Conservation (phyloP, 345 rosid species). For the Rubroshorea leprosula region DNA sequence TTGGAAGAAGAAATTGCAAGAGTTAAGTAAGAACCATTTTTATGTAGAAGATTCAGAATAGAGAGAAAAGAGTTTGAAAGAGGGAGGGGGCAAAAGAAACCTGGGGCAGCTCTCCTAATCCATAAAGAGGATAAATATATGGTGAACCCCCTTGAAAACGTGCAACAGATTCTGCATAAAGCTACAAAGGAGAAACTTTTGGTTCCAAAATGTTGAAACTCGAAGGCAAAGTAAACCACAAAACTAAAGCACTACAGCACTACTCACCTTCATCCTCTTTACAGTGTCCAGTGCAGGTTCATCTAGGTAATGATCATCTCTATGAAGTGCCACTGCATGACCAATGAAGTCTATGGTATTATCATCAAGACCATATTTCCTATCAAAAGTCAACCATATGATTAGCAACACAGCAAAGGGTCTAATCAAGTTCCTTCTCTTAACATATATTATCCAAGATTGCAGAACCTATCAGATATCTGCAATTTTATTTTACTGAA, state of each 20-base stretch:
- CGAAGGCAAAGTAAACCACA: neutral
- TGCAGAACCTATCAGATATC: neutral
- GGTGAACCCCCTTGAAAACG: conserved; percentile 99
- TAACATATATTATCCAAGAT: neutral
- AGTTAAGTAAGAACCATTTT: neutral
- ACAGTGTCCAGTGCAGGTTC: conserved; percentile 96
- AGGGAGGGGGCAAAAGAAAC: conserved; percentile 27
- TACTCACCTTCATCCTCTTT: conserved; percentile 85
- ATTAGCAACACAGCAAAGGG: conserved; percentile 3
- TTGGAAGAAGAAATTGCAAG: neutral
- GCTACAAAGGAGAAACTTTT: conserved; percentile 37
- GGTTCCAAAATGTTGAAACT: conserved; percentile 1
- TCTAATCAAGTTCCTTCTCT: neutral
- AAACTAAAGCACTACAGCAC: neutral
- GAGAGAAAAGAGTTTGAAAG: neutral
- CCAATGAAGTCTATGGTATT: conserved; percentile 92
- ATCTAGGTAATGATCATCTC: conserved; percentile 71
- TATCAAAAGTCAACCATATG: conserved; percentile 23
- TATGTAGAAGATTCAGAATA: neutral
- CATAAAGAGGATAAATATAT: conserved; percentile 89
- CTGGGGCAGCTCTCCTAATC: conserved; percentile 98
- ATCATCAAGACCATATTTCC: conserved; percentile 85
- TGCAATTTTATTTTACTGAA: neutral
- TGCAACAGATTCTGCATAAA: conserved; percentile 86
- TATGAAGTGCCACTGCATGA: conserved; percentile 90